These are phyloP conservation scores for Aureobasidium leucospermi DNA, from an alignment of 2,329 filamentous ascomycete genomes.

Conservation along the genomic window DNA sequence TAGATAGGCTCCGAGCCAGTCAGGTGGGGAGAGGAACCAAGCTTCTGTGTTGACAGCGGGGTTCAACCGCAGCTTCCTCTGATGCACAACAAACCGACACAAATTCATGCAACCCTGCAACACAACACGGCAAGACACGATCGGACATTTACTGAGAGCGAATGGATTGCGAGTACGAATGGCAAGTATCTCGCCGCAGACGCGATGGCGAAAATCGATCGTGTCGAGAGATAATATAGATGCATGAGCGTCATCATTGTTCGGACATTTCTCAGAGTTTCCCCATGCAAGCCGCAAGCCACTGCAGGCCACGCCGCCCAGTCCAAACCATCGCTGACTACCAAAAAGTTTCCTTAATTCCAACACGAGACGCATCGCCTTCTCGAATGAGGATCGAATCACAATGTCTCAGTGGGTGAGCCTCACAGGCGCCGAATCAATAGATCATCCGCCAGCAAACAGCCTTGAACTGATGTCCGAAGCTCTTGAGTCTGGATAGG, in stretches of 20 bases:
- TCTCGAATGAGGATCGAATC: background rate
- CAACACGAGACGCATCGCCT: background rate
- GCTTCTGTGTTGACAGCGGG: constrained; percentile 8
- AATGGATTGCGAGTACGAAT: background rate
- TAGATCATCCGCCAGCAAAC: background rate
- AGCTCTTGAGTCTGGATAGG: background rate
- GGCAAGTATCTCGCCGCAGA: background rate
- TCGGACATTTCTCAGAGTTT: constrained; percentile 4
- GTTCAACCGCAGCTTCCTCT: background rate
- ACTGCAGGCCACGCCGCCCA: background rate
- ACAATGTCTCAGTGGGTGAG: background rate
- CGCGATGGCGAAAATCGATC: background rate
- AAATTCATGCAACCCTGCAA: background rate
- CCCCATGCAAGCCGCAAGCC: constrained; percentile 10
- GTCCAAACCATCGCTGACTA: background rate
- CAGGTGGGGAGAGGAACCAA: background rate
- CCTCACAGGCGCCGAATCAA: background rate
- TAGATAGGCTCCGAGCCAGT: constrained; percentile 2
- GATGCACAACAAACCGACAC: background rate
- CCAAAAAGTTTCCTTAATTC: background rate
- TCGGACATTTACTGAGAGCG: background rate
- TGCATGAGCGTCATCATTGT: constrained; percentile 10
- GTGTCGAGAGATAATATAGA: background rate
- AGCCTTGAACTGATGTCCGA: background rate
- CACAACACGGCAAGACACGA: background rate